These are phyloP conservation scores for Exophiala oligosperma DNA, from an alignment of 2,329 filamentous ascomycete species.

Conservation along the genomic window DNA sequence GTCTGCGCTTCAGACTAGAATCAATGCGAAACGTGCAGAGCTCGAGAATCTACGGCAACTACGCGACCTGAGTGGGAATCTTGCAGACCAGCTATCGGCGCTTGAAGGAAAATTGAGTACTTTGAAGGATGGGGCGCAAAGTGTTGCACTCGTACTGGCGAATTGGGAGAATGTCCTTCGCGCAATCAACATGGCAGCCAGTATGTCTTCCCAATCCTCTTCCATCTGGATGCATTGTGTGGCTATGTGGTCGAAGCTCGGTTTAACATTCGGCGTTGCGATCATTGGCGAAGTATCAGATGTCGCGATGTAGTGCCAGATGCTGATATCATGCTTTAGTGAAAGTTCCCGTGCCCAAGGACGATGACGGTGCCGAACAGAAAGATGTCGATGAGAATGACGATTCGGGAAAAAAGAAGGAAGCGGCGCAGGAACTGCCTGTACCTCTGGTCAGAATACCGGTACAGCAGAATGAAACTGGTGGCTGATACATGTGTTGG, in stretches of 20 bases:
- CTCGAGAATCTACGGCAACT: conserved; percentile 63
- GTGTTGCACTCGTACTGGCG: conserved; percentile 64
- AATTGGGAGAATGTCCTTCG: conserved; percentile 67
- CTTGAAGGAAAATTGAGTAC: conserved; percentile 62
- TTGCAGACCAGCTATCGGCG: conserved; percentile 63
- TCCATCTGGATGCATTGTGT: not conserved
- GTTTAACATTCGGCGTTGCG: too few relatives aligned
- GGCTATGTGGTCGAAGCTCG: not conserved
- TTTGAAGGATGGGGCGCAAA: conserved; percentile 63
- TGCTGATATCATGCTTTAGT: conserved; percentile 13
- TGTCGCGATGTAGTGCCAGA: not conserved
- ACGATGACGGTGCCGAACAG: not conserved
- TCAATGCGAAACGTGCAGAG: conserved; percentile 64
- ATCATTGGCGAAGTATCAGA: too few relatives aligned
- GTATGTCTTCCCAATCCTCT: conserved; percentile 43
- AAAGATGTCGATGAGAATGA: conserved; percentile 8
- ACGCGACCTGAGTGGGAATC: conserved; percentile 60
- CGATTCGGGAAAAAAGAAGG: not conserved
- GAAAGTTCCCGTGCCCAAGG: conserved; percentile 23
- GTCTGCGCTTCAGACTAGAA: conserved; percentile 59
- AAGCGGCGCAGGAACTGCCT: conserved; percentile 14
- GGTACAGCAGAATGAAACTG: conserved; percentile 15
- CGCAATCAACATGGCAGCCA: conserved; percentile 64
- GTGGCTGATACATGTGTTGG: conserved; percentile 8
- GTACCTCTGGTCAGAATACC: conserved; percentile 30